Percentiles rank a stretch among this genome's conserved stretches.
Conservation (phyloP, 2,329 filamentous ascomycete genomes). For the Aspergillus proliferans region DNA sequence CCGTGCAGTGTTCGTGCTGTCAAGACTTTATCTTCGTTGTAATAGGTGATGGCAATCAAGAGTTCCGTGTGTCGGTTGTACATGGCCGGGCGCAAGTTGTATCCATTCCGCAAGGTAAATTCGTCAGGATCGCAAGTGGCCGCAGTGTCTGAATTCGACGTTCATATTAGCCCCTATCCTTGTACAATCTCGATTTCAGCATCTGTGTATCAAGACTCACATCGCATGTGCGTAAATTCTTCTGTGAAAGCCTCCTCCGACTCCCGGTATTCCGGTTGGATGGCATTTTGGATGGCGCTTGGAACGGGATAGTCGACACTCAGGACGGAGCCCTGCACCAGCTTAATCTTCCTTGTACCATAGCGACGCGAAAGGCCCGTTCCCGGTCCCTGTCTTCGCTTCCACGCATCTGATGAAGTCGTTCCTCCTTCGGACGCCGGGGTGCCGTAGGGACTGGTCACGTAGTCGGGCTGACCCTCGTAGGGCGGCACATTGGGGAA, state of each 20-base stretch:
- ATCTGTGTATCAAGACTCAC: conserved; percentile 35
- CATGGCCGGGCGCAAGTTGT: conserved; percentile 95
- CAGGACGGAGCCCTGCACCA: conserved; percentile 91
- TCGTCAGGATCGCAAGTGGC: conserved; percentile 97
- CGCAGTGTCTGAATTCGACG: conserved; percentile 61
- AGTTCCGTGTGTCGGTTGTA: conserved; percentile 98
- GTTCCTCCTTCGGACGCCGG: conserved; percentile 28
- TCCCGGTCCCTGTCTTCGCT: conserved; percentile 66
- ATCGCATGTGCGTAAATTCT: conserved; percentile 96
- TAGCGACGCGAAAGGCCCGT: conserved; percentile 65
- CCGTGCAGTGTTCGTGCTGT: conserved; percentile 87
- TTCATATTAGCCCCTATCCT: background rate
- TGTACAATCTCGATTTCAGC: conserved; percentile 1
- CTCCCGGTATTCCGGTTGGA: conserved; percentile 83
- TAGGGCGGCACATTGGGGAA: conserved; percentile 45
- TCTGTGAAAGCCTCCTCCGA: conserved; percentile 77
- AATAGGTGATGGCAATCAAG: conserved; percentile 95
- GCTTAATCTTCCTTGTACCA: conserved; percentile 93
- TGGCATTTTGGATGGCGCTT: conserved; percentile 92
- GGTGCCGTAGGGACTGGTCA: conserved; percentile 36
- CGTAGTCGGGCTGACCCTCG: conserved; percentile 55
- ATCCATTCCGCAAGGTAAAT: conserved; percentile 96
- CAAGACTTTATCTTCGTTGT: conserved; percentile 96
- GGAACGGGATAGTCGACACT: conserved; percentile 96
- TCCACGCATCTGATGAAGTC: conserved; percentile 64